Percentiles rank a stretch among this genome's conserved stretches.
Evolutionary conservation across 768 basidiomycete genomes (phyloP).

Genomic region (Tremella mesenterica): DNA sequence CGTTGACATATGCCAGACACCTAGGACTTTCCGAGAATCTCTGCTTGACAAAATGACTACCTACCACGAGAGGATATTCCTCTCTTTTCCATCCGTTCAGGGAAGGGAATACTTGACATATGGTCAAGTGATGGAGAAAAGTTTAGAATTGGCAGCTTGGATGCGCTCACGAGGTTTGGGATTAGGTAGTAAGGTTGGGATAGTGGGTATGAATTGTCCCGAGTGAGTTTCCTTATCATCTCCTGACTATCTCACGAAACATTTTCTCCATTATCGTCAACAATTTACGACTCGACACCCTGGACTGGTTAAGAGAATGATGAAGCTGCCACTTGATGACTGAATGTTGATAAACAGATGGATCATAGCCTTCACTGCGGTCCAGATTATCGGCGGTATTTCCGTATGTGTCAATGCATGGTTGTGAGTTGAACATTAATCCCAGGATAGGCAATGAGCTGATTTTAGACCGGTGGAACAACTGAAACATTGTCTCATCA

Average conservation of each 20-base stretch:
- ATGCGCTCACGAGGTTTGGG: slow-evolving; percentile 25
- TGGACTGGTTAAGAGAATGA: too few relatives aligned
- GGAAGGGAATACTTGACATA: slow-evolving; percentile 19
- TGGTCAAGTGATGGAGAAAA: slow-evolving; percentile 17
- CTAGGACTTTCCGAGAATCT: slow-evolving; percentile 27
- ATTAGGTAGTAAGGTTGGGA: slow-evolving; percentile 28
- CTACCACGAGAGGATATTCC: slow-evolving; percentile 25
- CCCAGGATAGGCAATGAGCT: not conserved
- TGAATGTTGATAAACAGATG: slow-evolving; percentile 17
- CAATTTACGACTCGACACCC: too few relatives aligned
- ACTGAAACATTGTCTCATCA: slow-evolving; percentile 19
- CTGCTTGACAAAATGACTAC: slow-evolving; percentile 11
- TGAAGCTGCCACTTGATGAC: too few relatives aligned
- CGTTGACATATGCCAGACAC: too few relatives aligned
- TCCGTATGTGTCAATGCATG: slow-evolving; percentile 31
- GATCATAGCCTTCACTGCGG: slow-evolving; percentile 29
- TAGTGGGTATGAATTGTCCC: slow-evolving; percentile 29
- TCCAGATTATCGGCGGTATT: slow-evolving; percentile 33
- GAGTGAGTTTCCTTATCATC: slow-evolving; percentile 14
- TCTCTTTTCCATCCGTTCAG: slow-evolving; percentile 17
- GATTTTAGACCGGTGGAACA: slow-evolving; percentile 15
- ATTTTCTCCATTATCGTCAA: not conserved
- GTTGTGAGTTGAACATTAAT: slow-evolving; percentile 23
- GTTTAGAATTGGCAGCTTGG: slow-evolving; percentile 20
- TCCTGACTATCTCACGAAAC: not conserved